These are phyloP conservation scores for Miamiensis avidus DNA, from an alignment of 169 alveolate species.

Conservation along the genomic window DNA sequence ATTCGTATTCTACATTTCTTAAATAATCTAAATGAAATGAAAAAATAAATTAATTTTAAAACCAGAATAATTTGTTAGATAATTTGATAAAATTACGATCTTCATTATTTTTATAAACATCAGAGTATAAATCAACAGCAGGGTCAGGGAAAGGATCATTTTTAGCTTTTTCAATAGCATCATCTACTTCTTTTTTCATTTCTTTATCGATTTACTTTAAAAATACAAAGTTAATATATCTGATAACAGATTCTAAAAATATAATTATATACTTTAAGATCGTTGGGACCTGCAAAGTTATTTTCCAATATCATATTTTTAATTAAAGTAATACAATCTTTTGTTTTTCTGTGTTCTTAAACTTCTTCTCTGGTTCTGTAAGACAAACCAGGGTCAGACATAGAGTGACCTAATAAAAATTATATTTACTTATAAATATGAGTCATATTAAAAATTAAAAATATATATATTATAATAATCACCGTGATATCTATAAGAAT, in stretches of 20 bases:
- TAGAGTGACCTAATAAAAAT: constrained; percentile 47
- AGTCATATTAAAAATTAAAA: no score
- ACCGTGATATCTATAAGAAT: constrained; percentile 78
- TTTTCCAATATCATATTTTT: constrained; percentile 49
- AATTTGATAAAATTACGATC: constrained; percentile 4
- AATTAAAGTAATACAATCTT: constrained; percentile 63
- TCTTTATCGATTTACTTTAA: constrained; percentile 42
- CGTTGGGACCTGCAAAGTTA: constrained; percentile 46
- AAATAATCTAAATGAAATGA: constrained; percentile 22
- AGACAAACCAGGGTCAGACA: constrained; percentile 78
- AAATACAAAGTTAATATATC: background rate
- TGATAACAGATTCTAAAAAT: constrained; percentile 14
- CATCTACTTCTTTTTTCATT: constrained; percentile 32
- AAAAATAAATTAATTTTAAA: background rate
- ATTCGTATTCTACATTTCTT: constrained; percentile 50
- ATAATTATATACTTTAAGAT: constrained; percentile 37
- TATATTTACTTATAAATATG: no score
- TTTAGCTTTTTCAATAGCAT: constrained; percentile 52
- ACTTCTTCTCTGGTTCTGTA: constrained; percentile 77
- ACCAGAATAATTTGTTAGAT: background rate
- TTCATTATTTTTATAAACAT: constrained; percentile 51
- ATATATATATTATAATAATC: no score
- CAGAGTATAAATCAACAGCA: constrained; percentile 47
- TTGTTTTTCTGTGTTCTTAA: constrained; percentile 49
- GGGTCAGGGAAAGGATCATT: constrained; percentile 55